Base-by-base conservation (phyloP, 441 rosid genomes). In the Erysimum cheiri region DNA sequence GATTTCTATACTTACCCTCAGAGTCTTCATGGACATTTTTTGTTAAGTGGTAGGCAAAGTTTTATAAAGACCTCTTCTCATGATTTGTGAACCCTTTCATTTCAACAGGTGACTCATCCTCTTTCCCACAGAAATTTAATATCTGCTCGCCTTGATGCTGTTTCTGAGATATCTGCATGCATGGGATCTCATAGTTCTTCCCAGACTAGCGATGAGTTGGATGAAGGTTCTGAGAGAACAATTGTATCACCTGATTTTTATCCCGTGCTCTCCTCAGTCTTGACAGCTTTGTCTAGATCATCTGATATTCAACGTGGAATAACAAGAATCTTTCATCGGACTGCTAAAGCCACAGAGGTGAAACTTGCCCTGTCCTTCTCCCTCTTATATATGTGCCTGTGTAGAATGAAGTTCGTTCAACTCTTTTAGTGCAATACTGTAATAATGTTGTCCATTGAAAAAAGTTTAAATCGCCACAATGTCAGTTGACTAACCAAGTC, bases 231-330 rank as follows among this genome's bases (percentile, higher is more conserved):
- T 77, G 83, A 79, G 68, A 60, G 69, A 74, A 62, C 81, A 61
- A 53, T 54, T 54, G 50, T 64, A 61, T 78, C 76, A 56, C 80
- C 86, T 48, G 85, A 85, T 71, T 72, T 91, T 54, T 85, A 77
- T 75, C 53, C 67, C 60, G 50, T 88, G 71, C 82, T 94, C 82
- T 88, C 91, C 48, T 69, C 91, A 44, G 87, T 88, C 77, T 83
- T 94, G 85, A 90, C 91, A 64, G 63, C 56, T 57, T 82, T 90
- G 85, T 88, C 92, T 73, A 85, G 89, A 77, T 81, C 88, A 53
- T 87, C 89, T 61, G 98, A 94, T 80, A 81, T 94, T 77, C 96
- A 94, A 72, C 97, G 97, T 64, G 98, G 98, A 78, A 85, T 90
- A 81, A 87, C 96, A 63, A 88, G 97, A 82, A 91, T 94, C 64